These are phyloP conservation scores for Blastobotrys parvus DNA, from an alignment of 805 yeast species.

Conservation along the genomic window DNA sequence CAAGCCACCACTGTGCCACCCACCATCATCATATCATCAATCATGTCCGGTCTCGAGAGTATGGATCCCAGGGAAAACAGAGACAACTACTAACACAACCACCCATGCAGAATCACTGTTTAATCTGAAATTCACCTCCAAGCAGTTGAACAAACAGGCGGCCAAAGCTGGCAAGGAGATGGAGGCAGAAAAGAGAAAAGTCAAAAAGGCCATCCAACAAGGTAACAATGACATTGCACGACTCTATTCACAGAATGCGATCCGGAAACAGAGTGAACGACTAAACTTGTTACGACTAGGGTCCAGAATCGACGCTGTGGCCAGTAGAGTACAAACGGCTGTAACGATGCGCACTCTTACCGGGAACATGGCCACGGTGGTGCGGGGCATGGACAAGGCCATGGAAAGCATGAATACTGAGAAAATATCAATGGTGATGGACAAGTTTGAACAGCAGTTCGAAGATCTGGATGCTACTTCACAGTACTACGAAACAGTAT, in stretches of 20 bases:
- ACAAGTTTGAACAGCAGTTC: conserved; percentile 90
- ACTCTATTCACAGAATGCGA: conserved; percentile 92
- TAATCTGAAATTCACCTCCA: conserved; percentile 81
- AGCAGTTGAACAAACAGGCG: conserved; percentile 85
- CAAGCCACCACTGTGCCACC: too few species aligned
- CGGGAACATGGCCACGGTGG: conserved; percentile 87
- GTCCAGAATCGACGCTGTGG: conserved; percentile 90
- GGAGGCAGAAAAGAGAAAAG: conserved; percentile 73
- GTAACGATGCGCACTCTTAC: conserved; percentile 96
- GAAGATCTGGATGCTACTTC: conserved; percentile 94
- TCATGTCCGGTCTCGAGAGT: conserved; percentile 40
- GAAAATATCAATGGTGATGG: conserved; percentile 89
- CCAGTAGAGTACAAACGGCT: conserved; percentile 93
- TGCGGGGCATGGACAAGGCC: conserved; percentile 94
- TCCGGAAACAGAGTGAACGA: conserved; percentile 81
- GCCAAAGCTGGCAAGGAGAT: conserved; percentile 87
- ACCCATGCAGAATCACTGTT: conserved; percentile 44
- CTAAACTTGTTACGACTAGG: conserved; percentile 73
- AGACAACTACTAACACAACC: neutral
- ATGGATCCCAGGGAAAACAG: too few species aligned
- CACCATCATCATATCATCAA: too few species aligned
- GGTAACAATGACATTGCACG: conserved; percentile 90
- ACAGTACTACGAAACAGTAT: conserved; percentile 84
- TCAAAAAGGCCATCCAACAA: conserved; percentile 74
- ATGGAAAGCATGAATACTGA: conserved; percentile 93